These are phyloP conservation scores for Ceratocystis destructans DNA, from an alignment of 2,329 filamentous ascomycete species.

Conservation along the genomic window DNA sequence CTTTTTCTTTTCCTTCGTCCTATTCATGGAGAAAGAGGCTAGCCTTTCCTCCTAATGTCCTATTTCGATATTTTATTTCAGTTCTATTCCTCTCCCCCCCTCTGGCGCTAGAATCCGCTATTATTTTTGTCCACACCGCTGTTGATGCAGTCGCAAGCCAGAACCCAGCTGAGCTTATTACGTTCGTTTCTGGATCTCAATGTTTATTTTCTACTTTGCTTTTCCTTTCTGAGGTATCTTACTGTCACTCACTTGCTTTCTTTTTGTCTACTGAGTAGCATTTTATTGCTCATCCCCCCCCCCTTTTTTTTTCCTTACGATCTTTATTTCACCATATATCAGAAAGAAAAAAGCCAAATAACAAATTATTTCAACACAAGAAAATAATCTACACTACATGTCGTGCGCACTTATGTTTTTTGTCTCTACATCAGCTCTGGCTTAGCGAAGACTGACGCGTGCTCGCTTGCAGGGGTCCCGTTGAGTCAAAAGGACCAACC, in stretches of 20 bases:
- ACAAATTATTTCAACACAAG: background rate
- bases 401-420: background rate
- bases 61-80: background rate
- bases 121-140: background rate
- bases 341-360: background rate
- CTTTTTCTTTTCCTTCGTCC: background rate
- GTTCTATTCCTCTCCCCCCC: background rate
- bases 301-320: background rate
- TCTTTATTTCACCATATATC: too few relatives aligned
- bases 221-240: background rate
- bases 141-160: background rate
- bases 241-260: background rate
- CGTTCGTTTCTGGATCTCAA: background rate
- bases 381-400: background rate
- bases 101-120: background rate
- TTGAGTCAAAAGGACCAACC: background rate
- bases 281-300: background rate
- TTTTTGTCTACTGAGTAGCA: background rate
- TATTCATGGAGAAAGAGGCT: background rate
- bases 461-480: background rate
- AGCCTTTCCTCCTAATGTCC: background rate
- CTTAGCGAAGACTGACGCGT: background rate
- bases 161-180: background rate
- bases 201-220: background rate
- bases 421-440: background rate